phyloP scores from a whole-genome alignment of 1,284 basidiomycete species.

The Cryptococcus sp. region DNA sequence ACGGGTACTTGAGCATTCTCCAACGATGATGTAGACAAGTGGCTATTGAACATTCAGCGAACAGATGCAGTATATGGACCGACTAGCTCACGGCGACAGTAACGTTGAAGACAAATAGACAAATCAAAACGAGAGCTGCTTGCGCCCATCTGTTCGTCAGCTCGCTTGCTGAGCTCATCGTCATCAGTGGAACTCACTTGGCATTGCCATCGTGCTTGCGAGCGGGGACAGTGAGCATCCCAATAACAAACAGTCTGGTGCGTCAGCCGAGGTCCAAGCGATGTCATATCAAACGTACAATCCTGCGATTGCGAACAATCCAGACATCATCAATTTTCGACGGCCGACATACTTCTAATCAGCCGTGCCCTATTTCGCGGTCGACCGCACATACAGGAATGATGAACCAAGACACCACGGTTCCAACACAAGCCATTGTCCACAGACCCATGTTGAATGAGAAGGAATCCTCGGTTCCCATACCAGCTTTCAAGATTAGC shows the following conservation, averaged over 20 bases:
- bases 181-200: background rate
- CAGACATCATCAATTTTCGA: background rate
- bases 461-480: slow-evolving; percentile 7
- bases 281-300: background rate
- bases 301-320: background rate
- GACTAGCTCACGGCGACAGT: slow-evolving; percentile 22
- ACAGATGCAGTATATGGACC: background rate
- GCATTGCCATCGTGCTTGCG: background rate
- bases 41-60: slow-evolving; percentile 1
- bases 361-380: background rate
- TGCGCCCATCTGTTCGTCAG: slow-evolving; percentile 3
- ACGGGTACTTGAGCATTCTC: slow-evolving; percentile 45
- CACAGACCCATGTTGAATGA: slow-evolving; percentile 11
- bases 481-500: background rate
- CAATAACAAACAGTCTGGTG: background rate
- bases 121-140: slow-evolving; percentile 42
- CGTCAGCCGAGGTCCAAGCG: background rate
- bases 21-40: slow-evolving; percentile 36
- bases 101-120: slow-evolving; percentile 27
- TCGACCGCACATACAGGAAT: background rate
- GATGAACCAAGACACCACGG: slow-evolving; percentile 10
- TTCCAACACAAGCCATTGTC: slow-evolving; percentile 12
- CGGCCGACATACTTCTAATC: background rate
- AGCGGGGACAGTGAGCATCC: background rate
- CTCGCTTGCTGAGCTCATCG: too few species aligned